A percentile compares a stretch with the other conserved stretches of the same genome.
These are phyloP conservation scores for Pelargonium citronellum DNA, from an alignment of 441 rosid genomes.

Conservation along the genomic window DNA sequence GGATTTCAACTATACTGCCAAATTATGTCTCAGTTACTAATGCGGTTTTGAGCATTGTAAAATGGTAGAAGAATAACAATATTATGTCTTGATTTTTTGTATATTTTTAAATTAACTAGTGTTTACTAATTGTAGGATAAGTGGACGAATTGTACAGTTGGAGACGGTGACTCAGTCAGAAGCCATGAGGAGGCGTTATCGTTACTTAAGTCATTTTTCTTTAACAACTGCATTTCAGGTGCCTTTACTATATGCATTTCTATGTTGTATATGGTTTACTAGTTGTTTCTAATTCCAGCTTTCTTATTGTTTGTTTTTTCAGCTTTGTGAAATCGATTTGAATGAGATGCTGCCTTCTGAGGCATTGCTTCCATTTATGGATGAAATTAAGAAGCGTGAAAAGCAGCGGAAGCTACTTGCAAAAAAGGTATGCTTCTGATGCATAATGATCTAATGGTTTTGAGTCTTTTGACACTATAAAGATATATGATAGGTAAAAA, in stretches of 20 bases:
- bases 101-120: conserved; percentile 10
- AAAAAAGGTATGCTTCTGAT: conserved; percentile 43
- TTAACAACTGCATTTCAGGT: conserved; percentile 84
- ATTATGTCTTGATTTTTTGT: not conserved
- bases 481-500: not conserved
- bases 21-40: not conserved
- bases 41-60: not conserved
- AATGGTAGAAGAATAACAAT: not conserved
- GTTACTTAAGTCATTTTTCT: conserved; percentile 85
- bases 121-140: conserved; percentile 44
- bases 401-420: conserved; percentile 73
- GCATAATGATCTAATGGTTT: not conserved
- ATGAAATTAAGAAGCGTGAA: conserved; percentile 84
- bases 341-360: conserved; percentile 55
- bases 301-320: conserved; percentile 23
- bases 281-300: conserved; percentile 10
- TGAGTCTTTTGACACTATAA: not conserved
- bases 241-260: conserved; percentile 7
- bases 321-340: conserved; percentile 93
- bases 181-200: conserved; percentile 76
- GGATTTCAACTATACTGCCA: too few species aligned
- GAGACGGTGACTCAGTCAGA: conserved; percentile 82
- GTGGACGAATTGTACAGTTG: conserved; percentile 71
- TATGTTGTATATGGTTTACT: conserved; percentile 2
- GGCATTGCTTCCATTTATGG: conserved; percentile 69